Conservation (phyloP, 2,329 filamentous ascomycete genomes). For the Macrophomina tecta region DNA sequence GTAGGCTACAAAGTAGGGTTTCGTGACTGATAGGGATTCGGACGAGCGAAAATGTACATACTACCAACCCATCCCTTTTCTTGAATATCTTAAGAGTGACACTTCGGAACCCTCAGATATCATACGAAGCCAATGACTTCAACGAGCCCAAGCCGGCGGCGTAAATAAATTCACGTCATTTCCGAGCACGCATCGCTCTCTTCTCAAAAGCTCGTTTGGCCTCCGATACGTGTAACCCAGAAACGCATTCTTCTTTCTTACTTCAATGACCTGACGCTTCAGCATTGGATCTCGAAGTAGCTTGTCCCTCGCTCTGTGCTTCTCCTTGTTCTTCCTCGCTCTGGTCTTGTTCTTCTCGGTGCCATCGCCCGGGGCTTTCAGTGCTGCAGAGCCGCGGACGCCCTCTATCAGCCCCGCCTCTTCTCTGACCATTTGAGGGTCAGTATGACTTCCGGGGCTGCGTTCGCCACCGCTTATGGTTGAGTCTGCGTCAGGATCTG, state of each 20-base stretch:
- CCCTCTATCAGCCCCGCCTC: background rate
- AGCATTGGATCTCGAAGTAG: conserved; percentile 75
- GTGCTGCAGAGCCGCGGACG: background rate
- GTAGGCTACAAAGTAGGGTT: no score
- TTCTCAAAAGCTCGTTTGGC: conserved; percentile 35
- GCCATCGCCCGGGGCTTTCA: background rate
- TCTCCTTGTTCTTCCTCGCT: conserved; percentile 65
- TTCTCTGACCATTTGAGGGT: background rate
- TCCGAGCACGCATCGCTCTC: background rate
- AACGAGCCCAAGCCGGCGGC: conserved; percentile 1
- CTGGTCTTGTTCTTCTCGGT: conserved; percentile 13
- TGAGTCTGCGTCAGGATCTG: background rate
- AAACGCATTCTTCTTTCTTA: conserved; percentile 84
- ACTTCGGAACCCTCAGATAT: background rate
- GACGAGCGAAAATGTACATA: background rate
- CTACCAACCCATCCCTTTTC: background rate
- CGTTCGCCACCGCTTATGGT: background rate
- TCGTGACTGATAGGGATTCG: no score
- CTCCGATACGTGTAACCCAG: conserved; percentile 86
- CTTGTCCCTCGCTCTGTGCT: conserved; percentile 82
- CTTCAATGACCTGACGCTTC: conserved; percentile 72
- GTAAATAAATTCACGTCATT: background rate
- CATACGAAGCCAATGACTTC: background rate
- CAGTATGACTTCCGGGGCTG: background rate
- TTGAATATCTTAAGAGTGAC: background rate